Evolutionary conservation across 495 filamentous ascomycete species (phyloP).

Genomic region (Trichoderma asperelloides): DNA sequence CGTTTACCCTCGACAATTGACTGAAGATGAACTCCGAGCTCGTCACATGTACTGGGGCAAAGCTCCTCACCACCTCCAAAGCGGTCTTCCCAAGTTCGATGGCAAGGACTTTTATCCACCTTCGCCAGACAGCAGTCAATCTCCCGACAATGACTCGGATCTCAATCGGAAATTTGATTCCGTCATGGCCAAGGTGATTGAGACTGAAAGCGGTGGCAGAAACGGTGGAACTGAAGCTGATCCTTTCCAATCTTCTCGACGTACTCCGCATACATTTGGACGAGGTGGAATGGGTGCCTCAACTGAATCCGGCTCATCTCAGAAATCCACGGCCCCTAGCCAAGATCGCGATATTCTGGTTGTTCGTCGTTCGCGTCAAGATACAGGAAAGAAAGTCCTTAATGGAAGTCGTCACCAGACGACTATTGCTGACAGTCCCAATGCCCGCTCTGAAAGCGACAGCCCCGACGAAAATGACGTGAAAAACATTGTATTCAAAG

Average conservation of each 20-base stretch:
- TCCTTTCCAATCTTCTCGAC: background rate
- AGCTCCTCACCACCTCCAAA: constrained; percentile 27
- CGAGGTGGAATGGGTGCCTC: background rate
- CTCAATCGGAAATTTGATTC: background rate
- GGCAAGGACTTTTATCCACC: constrained; percentile 49
- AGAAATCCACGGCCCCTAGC: background rate
- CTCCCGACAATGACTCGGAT: background rate
- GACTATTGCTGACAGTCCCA: background rate
- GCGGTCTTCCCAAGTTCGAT: constrained; percentile 46
- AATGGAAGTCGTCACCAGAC: background rate
- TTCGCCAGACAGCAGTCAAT: constrained; percentile 33
- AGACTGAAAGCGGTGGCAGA: background rate
- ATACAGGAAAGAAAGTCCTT: background rate
- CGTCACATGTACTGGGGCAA: constrained; percentile 44
- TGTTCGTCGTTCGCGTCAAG: background rate
- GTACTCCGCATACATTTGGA: background rate
- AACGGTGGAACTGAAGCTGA: background rate
- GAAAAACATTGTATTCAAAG: constrained; percentile 17
- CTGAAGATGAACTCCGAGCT: constrained; percentile 39
- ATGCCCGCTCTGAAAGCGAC: background rate
- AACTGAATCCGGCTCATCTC: background rate
- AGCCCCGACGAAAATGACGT: constrained; percentile 2
- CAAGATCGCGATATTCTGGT: background rate
- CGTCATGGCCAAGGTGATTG: background rate
- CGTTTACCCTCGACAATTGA: constrained; percentile 37